Evolutionary conservation across 2,329 filamentous ascomycete species (phyloP).

Genomic region (Geosmithia flava): DNA sequence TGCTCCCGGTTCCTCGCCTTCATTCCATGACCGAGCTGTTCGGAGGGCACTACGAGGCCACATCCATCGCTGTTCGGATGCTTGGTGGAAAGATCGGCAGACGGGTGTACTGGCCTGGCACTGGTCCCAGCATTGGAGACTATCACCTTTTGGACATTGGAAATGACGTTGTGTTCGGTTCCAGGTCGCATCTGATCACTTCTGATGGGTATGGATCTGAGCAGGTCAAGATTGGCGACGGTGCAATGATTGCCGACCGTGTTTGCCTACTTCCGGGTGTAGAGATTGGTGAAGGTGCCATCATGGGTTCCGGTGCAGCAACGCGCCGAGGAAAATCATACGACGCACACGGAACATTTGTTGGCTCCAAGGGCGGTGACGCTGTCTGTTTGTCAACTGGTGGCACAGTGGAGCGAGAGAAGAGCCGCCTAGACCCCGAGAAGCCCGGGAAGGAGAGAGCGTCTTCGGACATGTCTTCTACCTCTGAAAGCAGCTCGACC

Average conservation of each 20-base stretch:
- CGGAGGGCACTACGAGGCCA: conserved; percentile 42
- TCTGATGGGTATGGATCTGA: conserved; percentile 37
- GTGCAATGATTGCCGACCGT: conserved; percentile 44
- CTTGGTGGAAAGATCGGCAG: conserved; percentile 39
- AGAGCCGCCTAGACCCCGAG: not conserved
- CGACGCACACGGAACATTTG: conserved; percentile 30
- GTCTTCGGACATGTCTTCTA: not conserved
- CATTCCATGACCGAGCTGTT: conserved; percentile 36
- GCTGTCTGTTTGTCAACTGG: conserved; percentile 27
- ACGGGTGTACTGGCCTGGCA: conserved; percentile 45
- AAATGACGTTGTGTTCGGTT: conserved; percentile 47
- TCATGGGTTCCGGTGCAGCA: conserved; percentile 41
- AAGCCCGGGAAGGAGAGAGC: conserved; percentile 6
- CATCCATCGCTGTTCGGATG: conserved; percentile 34
- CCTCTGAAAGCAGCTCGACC: conserved; percentile 4
- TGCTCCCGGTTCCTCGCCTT: conserved; percentile 29
- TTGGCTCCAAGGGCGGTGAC: conserved; percentile 38
- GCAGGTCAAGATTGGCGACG: conserved; percentile 29
- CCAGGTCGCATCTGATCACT: conserved; percentile 38
- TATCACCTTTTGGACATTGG: conserved; percentile 43
- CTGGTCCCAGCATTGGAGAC: conserved; percentile 37
- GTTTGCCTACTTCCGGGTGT: conserved; percentile 39
- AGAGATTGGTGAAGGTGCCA: conserved; percentile 30
- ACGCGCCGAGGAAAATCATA: conserved; percentile 32
- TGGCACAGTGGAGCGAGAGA: conserved; percentile 3